Evolutionary conservation across 495 filamentous ascomycete species (phyloP), one percentile per base, ranked within the genome.

Genomic region (Hyaloscypha finlandica): DNA sequence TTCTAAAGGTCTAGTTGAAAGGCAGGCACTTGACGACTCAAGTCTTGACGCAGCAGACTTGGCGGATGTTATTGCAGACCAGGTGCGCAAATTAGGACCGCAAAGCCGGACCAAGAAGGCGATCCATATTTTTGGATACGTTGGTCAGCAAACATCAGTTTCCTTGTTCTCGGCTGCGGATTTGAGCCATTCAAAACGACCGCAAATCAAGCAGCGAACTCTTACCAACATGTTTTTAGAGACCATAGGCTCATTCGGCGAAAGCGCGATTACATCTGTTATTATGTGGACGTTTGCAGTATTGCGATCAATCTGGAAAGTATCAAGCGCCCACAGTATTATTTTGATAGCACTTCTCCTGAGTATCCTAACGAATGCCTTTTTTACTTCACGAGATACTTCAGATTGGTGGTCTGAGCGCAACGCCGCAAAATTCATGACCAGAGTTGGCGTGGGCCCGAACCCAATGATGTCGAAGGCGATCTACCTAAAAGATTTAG

Each of bases 21-120:
- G 86, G 30, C 90, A 92, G 74, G 96, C 94, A 9, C 83, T 90
- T 57, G 85, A 87, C 63, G 93, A 97, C 70, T 84, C 96, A 32
- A 85, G 89, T 64, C 86, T 91, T 60, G 93, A 96, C 73, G 92
- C 93, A 1, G 83, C 92, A 64, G 93, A 97, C 77, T 83, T 99
- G 3, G 84, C 88, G 11, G 93, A 97, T 76, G 82, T 97, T 11
- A 89, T 93, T 32, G 89, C 89, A 22, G 93, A 97, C 68, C 93
- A 97, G 74, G 92, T 96, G 54, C 85, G 89, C 42, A 89, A 88
- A 71, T 85, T 98, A 0, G 90, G 93, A 72, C 82, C 87, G 53
- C 88, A 94, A 74, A 90, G 89, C 74, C 87, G 91, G 62, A 97
- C 93, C 53, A 94, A 93, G 78, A 92, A 94, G 68, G 94, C 94